A percentile compares a stretch with the other conserved stretches of the same genome.
Evolutionary conservation across 306 rosid genomes (phyloP).

Genomic region (Cicer bijugum): DNA sequence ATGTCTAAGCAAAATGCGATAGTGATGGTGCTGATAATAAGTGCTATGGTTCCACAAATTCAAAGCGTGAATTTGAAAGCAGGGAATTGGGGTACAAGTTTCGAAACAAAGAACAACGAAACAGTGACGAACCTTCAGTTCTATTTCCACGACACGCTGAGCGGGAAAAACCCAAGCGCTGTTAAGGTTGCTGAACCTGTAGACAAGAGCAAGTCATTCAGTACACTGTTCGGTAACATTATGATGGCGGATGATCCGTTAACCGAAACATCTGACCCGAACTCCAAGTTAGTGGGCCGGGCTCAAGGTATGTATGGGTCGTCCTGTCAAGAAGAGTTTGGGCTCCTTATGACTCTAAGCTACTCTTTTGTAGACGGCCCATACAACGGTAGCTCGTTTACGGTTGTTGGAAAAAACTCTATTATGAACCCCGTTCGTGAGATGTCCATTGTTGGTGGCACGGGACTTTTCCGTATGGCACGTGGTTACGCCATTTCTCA

Average conservation of each 20-base stretch:
- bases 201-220: constrained; percentile 46
- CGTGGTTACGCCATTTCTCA: constrained; percentile 74
- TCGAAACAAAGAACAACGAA: constrained; percentile 42
- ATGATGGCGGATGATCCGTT: constrained; percentile 78
- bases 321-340: constrained; percentile 63
- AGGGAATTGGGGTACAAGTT: constrained; percentile 47
- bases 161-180: constrained; percentile 74
- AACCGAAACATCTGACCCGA: constrained; percentile 70
- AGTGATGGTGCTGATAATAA: constrained; percentile 31
- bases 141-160: constrained; percentile 79
- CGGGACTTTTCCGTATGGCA: constrained; percentile 74
- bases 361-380: constrained; percentile 62
- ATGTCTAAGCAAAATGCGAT: constrained; percentile 51
- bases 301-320: constrained; percentile 84
- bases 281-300: constrained; percentile 69
- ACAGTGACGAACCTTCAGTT: constrained; percentile 65
- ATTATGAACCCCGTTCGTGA: constrained; percentile 60
- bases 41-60: constrained; percentile 9
- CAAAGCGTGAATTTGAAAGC: constrained; percentile 37
- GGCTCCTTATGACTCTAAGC: constrained; percentile 67
- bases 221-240: constrained; percentile 61
- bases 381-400: constrained; percentile 66
- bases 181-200: constrained; percentile 61
- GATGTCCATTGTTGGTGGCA: constrained; percentile 80
- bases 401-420: constrained; percentile 67